These are phyloP conservation scores for Talaromyces atroroseus DNA, from an alignment of 2,329 filamentous ascomycete species.

Conservation along the genomic window DNA sequence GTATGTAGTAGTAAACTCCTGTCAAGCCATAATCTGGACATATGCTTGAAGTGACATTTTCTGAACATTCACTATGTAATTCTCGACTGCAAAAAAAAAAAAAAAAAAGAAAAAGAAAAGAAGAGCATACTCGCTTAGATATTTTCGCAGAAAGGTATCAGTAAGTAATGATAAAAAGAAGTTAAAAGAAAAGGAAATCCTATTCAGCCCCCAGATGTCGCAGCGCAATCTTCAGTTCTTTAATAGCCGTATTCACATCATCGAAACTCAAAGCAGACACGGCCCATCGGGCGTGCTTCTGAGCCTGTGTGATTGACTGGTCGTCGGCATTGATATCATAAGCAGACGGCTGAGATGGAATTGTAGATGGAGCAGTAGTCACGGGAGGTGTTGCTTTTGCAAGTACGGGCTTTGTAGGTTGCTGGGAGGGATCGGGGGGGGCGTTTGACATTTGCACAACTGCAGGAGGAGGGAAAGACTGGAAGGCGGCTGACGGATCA, in stretches of 20 bases:
- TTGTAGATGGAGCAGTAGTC: constrained; percentile 16
- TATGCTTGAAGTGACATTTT: neutral
- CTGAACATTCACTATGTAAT: neutral
- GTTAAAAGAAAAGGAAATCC: constrained; percentile 10
- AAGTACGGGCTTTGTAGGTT: constrained; percentile 14
- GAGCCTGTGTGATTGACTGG: constrained; percentile 69
- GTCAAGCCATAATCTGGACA: no score
- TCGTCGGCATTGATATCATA: constrained; percentile 49
- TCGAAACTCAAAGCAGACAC: constrained; percentile 97
- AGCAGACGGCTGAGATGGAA: constrained; percentile 13
- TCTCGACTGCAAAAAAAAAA: neutral
- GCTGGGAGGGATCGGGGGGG: neutral
- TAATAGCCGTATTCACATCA: constrained; percentile 82
- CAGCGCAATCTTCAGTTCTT: constrained; percentile 73
- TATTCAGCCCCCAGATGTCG: constrained; percentile 60
- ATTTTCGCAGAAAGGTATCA: neutral
- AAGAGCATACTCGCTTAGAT: neutral
- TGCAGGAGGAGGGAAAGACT: constrained; percentile 39
- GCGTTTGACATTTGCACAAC: constrained; percentile 12
- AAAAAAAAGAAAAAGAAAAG: no score
- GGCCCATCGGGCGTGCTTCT: constrained; percentile 96
- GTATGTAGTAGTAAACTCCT: no score
- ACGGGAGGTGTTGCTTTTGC: constrained; percentile 13
- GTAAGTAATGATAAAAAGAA: neutral
- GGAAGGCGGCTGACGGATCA: constrained; percentile 27